These are phyloP conservation scores for Fagopyrum tataricum DNA, from an alignment of 148 eudicot genomes.

Conservation along the genomic window DNA sequence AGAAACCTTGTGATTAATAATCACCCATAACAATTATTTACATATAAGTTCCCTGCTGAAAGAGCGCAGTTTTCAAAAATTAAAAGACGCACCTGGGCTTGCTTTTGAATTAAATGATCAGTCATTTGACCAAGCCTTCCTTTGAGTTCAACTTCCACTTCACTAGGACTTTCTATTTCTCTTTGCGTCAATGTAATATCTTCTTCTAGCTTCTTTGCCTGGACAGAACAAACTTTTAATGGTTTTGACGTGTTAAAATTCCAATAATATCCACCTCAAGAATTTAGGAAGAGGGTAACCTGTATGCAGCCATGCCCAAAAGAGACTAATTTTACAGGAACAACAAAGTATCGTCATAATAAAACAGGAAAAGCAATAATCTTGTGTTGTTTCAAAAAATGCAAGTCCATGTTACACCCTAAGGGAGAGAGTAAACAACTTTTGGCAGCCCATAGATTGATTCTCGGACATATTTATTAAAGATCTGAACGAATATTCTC, in stretches of 20 bases:
- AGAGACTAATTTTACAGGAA: neutral
- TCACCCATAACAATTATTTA: neutral
- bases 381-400: neutral
- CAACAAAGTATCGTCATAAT: neutral
- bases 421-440: neutral
- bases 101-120: conserved; percentile 94
- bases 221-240: conserved; percentile 17
- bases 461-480: neutral
- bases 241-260: neutral
- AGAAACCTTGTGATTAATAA: neutral
- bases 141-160: conserved; percentile 84
- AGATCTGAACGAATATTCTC: neutral
- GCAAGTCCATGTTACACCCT: neutral
- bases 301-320: neutral
- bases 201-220: conserved; percentile 63
- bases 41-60: neutral
- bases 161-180: conserved; percentile 70
- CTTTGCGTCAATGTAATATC: conserved; percentile 48
- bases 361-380: neutral
- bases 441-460: neutral
- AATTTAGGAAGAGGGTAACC: neutral
- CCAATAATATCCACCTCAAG: neutral
- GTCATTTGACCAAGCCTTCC: conserved; percentile 87
- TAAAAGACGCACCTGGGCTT: conserved; percentile 52
- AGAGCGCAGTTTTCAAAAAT: neutral